Evolutionary conservation across 176 grass and related monocot species (phyloP).

Genomic region (Oryza nivara): DNA sequence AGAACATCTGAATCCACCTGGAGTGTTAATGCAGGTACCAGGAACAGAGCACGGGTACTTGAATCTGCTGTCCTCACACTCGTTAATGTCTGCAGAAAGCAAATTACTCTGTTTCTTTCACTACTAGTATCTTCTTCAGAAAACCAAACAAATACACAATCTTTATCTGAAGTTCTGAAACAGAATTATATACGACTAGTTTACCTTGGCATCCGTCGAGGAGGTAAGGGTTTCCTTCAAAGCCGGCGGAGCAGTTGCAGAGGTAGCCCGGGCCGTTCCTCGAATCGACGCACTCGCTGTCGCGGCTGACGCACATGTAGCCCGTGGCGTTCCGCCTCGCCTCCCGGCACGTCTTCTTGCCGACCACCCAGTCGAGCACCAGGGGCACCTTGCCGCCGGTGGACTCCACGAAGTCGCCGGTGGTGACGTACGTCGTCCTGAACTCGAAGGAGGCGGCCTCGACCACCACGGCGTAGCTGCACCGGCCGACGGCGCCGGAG

Average conservation of each 20-base stretch:
- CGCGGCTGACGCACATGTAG: constrained; percentile 47
- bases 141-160: not conserved
- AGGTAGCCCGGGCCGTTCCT: constrained; percentile 47
- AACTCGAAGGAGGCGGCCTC: constrained; percentile 55
- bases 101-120: not conserved
- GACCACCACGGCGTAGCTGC: constrained; percentile 55
- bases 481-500: not conserved
- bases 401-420: constrained; percentile 10
- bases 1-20: constrained; percentile 44
- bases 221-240: constrained; percentile 66
- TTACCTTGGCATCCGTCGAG: constrained; percentile 55
- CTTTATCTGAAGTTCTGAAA: not conserved
- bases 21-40: constrained; percentile 46
- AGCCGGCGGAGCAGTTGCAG: constrained; percentile 58
- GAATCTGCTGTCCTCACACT: constrained; percentile 27
- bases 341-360: constrained; percentile 35
- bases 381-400: constrained; percentile 41
- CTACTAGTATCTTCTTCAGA: not conserved
- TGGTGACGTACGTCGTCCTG: constrained; percentile 39
- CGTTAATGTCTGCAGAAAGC: constrained; percentile 57
- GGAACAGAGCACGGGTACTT: constrained; percentile 49
- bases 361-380: constrained; percentile 59
- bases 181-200: not conserved
- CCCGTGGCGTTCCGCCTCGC: constrained; percentile 19
- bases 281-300: constrained; percentile 37